Conservation (phyloP, 2,329 filamentous ascomycete species). For the Chaetomium sp. region DNA sequence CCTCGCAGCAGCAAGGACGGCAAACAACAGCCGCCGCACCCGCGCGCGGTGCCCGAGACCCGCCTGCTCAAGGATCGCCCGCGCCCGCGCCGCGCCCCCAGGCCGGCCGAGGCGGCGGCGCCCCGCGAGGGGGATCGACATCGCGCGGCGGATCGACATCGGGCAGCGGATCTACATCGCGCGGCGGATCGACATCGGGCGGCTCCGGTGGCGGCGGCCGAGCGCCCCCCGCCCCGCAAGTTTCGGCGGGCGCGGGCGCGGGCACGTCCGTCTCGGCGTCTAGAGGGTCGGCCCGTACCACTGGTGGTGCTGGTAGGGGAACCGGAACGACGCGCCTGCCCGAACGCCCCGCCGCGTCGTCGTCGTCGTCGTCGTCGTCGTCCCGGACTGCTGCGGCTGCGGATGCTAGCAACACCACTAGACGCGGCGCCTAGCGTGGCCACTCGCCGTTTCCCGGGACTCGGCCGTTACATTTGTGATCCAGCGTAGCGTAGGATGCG, state of each 20-base stretch:
- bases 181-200: no score
- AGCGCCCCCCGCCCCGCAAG: background rate
- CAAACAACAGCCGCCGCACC: background rate
- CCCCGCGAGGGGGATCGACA: background rate
- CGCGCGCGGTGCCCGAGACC: background rate
- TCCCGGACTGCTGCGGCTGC: no score
- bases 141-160: no score
- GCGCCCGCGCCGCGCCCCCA: no score
- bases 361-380: background rate
- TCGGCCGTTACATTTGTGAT: no score
- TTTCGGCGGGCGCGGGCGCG: no score
- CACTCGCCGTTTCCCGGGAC: no score
- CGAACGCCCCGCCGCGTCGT: background rate
- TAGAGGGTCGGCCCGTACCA: background rate
- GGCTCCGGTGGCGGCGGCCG: background rate
- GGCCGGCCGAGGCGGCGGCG: no score
- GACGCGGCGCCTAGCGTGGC: no score
- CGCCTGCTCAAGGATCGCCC: background rate
- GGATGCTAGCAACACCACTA: background rate
- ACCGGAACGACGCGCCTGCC: background rate
- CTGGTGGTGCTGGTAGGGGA: background rate
- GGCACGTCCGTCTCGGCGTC: background rate
- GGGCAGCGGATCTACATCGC: no score
- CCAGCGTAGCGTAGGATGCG: no score
- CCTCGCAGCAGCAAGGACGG: background rate